Base-by-base conservation (phyloP, 1,284 basidiomycete species). In the Tremellales sp. region DNA sequence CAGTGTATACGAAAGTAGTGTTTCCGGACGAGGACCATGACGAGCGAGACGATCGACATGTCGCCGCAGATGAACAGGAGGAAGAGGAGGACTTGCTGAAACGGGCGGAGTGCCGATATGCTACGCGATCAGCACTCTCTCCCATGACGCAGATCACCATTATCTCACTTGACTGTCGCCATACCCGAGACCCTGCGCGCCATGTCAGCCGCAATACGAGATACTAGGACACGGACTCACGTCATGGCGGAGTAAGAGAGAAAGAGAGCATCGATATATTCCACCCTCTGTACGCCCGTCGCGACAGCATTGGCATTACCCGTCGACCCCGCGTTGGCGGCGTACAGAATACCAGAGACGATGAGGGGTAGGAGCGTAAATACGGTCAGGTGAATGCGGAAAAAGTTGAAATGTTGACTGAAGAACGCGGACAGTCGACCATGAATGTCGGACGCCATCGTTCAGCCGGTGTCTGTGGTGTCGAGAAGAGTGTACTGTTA, bases 21-120 rank as follows among this genome's bases (percentile, higher is more conserved):
- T 47, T 65, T 65, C 17, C 67, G 55, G 13, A 63, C 56, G n/a
- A 64, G 51, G 29, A 68, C 65, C 59, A 68, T 68, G 41, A 68
- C 40, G 12, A 62, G 53, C 19, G 58, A 60, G 31, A 67, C 58
- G 27, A 67, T 49, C 1, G 60, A 53, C 41, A 51, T 54, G 50
- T 70, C 67, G 39, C 67, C 67, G 4, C 63, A 25, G 50, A 65
- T 51, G 46, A 67, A 62, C 17, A 70, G 60, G 54, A 67, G n/a
- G 45, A 65, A 55, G 40, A 70, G 54, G 44, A 67, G 44, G 39
- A 62, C 56, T 48, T 70, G 66, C 39, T 70, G 67, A 41, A 62
- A 58, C 13, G 67, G 61, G 24, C 57, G 55, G 2, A 61, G 40
- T 5, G 64, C 59, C 12, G 63, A 64, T 3, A 70, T 15, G 41